These are phyloP conservation scores for Avena insularis DNA, from an alignment of 176 grass and related monocot species.

Conservation along the genomic window DNA sequence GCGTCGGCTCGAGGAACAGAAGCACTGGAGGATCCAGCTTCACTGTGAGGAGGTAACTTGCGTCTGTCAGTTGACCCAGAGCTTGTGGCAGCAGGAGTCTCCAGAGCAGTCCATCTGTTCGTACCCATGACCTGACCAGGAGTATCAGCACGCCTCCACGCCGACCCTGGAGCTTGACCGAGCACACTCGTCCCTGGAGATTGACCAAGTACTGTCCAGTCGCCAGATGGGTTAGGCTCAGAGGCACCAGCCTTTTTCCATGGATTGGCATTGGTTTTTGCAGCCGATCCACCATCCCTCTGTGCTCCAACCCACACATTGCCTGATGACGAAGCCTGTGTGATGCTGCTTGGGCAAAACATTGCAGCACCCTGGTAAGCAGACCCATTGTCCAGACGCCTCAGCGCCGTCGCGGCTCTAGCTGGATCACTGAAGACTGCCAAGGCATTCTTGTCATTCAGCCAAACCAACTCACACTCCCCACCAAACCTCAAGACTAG, in stretches of 20 bases:
- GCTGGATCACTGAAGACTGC: conserved; percentile 80
- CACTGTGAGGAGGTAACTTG: background rate
- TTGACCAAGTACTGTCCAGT: conserved; percentile 43
- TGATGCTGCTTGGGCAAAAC: conserved; percentile 44
- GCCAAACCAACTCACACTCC: conserved; percentile 95
- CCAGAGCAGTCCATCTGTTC: conserved; percentile 81
- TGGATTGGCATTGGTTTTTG: conserved; percentile 62
- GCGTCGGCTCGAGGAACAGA: background rate
- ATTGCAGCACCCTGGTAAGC: conserved; percentile 80
- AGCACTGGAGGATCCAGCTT: conserved; percentile 20
- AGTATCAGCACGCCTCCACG: conserved; percentile 37
- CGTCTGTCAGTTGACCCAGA: conserved; percentile 13
- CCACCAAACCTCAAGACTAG: conserved; percentile 92
- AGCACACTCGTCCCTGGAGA: conserved; percentile 18
- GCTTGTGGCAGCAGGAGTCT: conserved; percentile 49
- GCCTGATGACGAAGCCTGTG: conserved; percentile 29
- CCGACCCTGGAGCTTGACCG: conserved; percentile 46
- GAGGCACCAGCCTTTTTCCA: conserved; percentile 68
- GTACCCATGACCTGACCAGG: conserved; percentile 33
- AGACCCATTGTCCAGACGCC: conserved; percentile 89
- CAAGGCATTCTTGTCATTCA: conserved; percentile 91
- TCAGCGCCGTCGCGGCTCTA: conserved; percentile 84
- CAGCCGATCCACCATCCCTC: conserved; percentile 45
- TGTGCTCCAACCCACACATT: conserved; percentile 54
- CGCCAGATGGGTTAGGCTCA: conserved; percentile 56